These are phyloP conservation scores for Pythium chondricola DNA, from an alignment of 352 stramenopile species.

Conservation along the genomic window DNA sequence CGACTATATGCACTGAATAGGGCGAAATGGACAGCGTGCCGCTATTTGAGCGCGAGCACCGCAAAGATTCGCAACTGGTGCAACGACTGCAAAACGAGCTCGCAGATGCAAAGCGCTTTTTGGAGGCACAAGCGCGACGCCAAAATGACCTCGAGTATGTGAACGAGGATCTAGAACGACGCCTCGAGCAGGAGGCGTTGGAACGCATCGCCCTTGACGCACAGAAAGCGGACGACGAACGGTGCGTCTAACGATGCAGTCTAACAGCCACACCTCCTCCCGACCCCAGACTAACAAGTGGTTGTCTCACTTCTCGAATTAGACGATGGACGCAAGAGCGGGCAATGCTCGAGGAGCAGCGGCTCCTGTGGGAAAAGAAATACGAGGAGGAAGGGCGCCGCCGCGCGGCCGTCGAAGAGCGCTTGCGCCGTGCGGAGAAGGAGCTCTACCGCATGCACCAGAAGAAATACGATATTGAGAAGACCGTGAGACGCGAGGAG, in stretches of 20 bases:
- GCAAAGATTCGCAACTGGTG: slow-evolving; percentile 79
- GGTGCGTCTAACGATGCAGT: slow-evolving; percentile 41
- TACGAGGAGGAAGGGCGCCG: slow-evolving; percentile 71
- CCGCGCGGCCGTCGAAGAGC: slow-evolving; percentile 67
- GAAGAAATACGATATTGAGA: slow-evolving; percentile 88
- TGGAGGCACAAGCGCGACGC: slow-evolving; percentile 70
- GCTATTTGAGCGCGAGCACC: slow-evolving; percentile 83
- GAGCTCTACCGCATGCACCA: slow-evolving; percentile 88
- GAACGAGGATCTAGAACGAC: slow-evolving; percentile 80
- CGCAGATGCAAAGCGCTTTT: slow-evolving; percentile 75
- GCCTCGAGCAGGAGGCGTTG: slow-evolving; percentile 70
- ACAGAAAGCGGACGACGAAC: slow-evolving; percentile 77
- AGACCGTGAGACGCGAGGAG: slow-evolving; percentile 74
- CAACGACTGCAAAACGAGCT: slow-evolving; percentile 82
- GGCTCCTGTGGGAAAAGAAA: slow-evolving; percentile 61
- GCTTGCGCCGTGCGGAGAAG: slow-evolving; percentile 75
- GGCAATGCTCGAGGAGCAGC: slow-evolving; percentile 47
- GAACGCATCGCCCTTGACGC: slow-evolving; percentile 80
- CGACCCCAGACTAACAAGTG: not conserved
- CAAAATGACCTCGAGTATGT: slow-evolving; percentile 86
- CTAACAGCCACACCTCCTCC: too few species aligned
- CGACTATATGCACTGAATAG: slow-evolving; percentile 11
- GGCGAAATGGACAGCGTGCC: slow-evolving; percentile 79
- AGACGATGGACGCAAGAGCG: slow-evolving; percentile 73
- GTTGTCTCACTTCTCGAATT: slow-evolving; percentile 4